Evolutionary conservation across 257 asterid genomes (phyloP).

Genomic region (Ilex aquifolium): DNA sequence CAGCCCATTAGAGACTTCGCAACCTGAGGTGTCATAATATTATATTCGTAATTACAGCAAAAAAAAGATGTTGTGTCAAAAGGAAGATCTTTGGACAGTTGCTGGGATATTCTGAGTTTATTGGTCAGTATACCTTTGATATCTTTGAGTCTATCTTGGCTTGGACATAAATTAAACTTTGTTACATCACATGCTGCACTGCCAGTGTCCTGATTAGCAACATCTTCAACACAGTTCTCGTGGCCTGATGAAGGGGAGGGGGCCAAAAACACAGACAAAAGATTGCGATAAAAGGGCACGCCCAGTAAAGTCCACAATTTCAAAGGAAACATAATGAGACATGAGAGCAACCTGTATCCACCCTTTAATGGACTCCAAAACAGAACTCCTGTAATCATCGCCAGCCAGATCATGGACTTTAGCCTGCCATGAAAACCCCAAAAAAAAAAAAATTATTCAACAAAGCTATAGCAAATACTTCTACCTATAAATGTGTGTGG

Average conservation of each 20-base stretch:
- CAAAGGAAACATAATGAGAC: constrained; percentile 14
- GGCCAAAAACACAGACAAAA: neutral
- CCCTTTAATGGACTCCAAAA: constrained; percentile 67
- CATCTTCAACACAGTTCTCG: neutral
- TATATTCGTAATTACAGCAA: neutral
- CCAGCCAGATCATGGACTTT: constrained; percentile 94
- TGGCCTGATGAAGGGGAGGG: neutral
- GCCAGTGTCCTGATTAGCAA: neutral
- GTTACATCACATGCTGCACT: neutral
- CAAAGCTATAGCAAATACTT: too few relatives aligned
- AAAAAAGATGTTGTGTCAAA: constrained; percentile 1
- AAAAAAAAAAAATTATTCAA: neutral
- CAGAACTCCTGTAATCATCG: constrained; percentile 80
- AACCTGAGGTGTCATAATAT: neutral
- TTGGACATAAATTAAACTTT: neutral
- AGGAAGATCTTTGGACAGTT: constrained; percentile 2
- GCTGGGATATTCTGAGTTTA: neutral
- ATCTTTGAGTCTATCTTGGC: neutral
- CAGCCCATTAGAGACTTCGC: neutral
- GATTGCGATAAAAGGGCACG: neutral
- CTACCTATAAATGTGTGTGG: too few relatives aligned
- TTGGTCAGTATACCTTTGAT: neutral
- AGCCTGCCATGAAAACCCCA: constrained; percentile 50
- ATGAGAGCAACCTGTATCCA: constrained; percentile 81
- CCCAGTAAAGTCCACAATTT: neutral